These are phyloP conservation scores for Juglanconis oblonga DNA, from an alignment of 2,329 filamentous ascomycete genomes.

Conservation along the genomic window DNA sequence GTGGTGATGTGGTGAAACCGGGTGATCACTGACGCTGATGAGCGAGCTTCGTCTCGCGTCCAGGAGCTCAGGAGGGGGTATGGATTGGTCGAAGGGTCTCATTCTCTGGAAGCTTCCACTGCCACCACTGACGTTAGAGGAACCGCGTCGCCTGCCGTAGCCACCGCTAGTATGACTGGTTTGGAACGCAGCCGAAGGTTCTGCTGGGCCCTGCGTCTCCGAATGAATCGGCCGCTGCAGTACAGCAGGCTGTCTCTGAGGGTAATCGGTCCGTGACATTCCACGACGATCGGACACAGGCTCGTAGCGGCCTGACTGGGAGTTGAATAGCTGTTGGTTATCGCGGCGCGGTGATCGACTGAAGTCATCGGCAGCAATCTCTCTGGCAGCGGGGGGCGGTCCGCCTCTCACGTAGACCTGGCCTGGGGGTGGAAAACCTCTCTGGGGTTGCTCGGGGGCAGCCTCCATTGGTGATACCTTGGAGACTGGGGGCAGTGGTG, in stretches of 20 bases:
- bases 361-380: constrained; percentile 93
- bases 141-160: constrained; percentile 76
- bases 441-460: constrained; percentile 29
- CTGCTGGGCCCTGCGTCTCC: constrained; percentile 64
- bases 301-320: constrained; percentile 91
- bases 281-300: constrained; percentile 77
- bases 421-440: constrained; percentile 50
- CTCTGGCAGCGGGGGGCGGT: constrained; percentile 60
- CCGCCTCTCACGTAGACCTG: constrained; percentile 54
- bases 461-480: constrained; percentile 70
- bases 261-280: constrained; percentile 63
- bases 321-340: constrained; percentile 83
- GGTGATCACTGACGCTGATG: constrained; percentile 48
- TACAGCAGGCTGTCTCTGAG: constrained; percentile 70
- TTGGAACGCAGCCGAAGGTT: constrained; percentile 85
- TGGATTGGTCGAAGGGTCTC: constrained; percentile 38
- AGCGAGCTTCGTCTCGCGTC: constrained; percentile 47
- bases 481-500: constrained; percentile 78
- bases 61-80: constrained; percentile 41
- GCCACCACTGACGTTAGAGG: constrained; percentile 86
- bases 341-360: constrained; percentile 81
- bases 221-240: constrained; percentile 69
- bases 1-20: constrained; percentile 44
- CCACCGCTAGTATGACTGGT: constrained; percentile 66
- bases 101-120: constrained; percentile 66